These are phyloP conservation scores for Geopyxis carbonaria DNA, from an alignment of 495 filamentous ascomycete species.

Conservation along the genomic window DNA sequence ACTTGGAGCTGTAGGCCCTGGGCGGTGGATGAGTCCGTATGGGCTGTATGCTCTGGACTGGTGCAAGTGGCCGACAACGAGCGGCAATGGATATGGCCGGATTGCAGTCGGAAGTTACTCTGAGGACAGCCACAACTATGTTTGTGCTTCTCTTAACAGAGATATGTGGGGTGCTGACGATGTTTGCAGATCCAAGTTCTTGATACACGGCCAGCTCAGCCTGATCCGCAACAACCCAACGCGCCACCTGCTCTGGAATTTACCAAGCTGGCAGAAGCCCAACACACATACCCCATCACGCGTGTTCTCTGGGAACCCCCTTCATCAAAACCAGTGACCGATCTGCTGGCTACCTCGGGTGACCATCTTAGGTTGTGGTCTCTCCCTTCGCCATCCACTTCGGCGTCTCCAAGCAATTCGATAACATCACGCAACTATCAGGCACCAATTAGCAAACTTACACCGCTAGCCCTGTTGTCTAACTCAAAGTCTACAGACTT, in stretches of 20 bases:
- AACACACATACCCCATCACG: slow-evolving; percentile 93
- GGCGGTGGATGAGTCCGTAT: slow-evolving; percentile 92
- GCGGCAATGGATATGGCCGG: slow-evolving; percentile 64
- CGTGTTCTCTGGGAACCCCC: slow-evolving; percentile 94
- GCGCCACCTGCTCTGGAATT: slow-evolving; percentile 76
- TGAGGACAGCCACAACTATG: slow-evolving; percentile 95
- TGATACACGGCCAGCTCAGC: slow-evolving; percentile 41
- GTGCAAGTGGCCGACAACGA: slow-evolving; percentile 92
- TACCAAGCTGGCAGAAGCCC: slow-evolving; percentile 87
- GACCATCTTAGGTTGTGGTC: slow-evolving; percentile 96
- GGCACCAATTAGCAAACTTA: slow-evolving; percentile 62
- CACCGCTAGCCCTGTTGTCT: slow-evolving; percentile 78
- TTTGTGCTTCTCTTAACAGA: slow-evolving; percentile 30
- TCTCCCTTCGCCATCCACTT: slow-evolving; percentile 35
- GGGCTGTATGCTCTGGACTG: slow-evolving; percentile 93
- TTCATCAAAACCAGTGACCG: slow-evolving; percentile 86
- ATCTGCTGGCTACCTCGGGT: slow-evolving; percentile 87
- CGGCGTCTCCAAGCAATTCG: slow-evolving; percentile 45
- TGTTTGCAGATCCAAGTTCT: slow-evolving; percentile 80
- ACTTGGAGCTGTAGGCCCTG: slow-evolving; percentile 32
- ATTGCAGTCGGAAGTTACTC: slow-evolving; percentile 89
- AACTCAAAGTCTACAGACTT: slow-evolving; percentile 98
- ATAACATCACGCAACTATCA: slow-evolving; percentile 56
- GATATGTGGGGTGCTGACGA: neutral
- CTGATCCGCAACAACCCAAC: slow-evolving; percentile 53